Conservation (phyloP, 2,329 filamentous ascomycete genomes). For the Capronia americana region DNA sequence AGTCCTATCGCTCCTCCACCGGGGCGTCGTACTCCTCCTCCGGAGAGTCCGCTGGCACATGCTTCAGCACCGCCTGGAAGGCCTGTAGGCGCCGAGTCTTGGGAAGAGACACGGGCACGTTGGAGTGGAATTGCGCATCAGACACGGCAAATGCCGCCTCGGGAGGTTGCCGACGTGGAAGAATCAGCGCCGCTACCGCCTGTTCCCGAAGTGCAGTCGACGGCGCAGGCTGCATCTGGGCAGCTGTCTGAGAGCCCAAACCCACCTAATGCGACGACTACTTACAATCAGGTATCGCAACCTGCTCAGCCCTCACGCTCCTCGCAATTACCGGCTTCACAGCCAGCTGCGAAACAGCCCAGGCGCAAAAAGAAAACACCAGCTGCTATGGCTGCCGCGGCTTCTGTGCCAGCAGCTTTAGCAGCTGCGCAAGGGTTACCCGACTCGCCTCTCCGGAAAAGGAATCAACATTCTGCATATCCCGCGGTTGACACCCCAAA, state of each 20-base stretch:
- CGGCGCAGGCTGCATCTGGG: conserved; percentile 10
- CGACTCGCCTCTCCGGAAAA: conserved; percentile 20
- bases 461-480: conserved; percentile 21
- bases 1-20: conserved; percentile 40
- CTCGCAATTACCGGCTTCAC: neutral
- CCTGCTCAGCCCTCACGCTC: conserved; percentile 3
- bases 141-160: conserved; percentile 20
- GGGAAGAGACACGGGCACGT: conserved; percentile 42
- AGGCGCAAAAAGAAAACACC: conserved; percentile 33
- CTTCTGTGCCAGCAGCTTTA: conserved; percentile 28
- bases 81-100: conserved; percentile 30
- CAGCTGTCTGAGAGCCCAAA: conserved; percentile 4
- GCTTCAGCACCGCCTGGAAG: conserved; percentile 11
- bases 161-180: neutral
- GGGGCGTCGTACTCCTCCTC: conserved; percentile 23
- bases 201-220: neutral
- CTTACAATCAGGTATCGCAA: conserved; percentile 9
- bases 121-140: conserved; percentile 41
- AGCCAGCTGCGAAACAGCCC: conserved; percentile 14
- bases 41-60: conserved; percentile 34
- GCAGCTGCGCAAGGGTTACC: conserved; percentile 14
- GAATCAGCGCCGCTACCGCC: neutral
- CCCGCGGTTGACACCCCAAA: conserved; percentile 14
- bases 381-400: conserved; percentile 27
- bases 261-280: neutral